Conservation (phyloP, 805 yeast genomes). For the Lachancea dasiensis region DNA sequence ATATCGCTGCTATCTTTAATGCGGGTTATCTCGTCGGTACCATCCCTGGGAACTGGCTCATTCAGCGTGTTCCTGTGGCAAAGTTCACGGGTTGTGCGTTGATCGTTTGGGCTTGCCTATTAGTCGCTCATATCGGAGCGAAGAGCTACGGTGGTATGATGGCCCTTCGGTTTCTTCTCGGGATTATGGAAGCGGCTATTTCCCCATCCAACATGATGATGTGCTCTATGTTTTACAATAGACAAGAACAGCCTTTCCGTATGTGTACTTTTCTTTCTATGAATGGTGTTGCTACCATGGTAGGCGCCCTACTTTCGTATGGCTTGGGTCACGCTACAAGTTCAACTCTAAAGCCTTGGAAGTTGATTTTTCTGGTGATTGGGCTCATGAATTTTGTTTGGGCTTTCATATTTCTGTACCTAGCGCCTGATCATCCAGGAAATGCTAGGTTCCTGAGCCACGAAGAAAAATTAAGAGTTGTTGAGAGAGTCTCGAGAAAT, state of each 20-base stretch:
- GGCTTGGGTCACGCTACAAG: slow-evolving; percentile 23
- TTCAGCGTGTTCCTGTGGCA: slow-evolving; percentile 24
- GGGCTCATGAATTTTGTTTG: slow-evolving; percentile 36
- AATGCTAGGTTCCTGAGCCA: slow-evolving; percentile 32
- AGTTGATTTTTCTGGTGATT: slow-evolving; percentile 18
- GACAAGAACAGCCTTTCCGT: slow-evolving; percentile 30
- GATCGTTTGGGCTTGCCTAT: slow-evolving; percentile 16
- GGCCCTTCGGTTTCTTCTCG: slow-evolving; percentile 22
- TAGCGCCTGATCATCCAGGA: slow-evolving; percentile 35
- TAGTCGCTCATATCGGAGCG: slow-evolving; percentile 18
- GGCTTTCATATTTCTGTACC: slow-evolving; percentile 28
- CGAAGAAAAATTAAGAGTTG: slow-evolving; percentile 27
- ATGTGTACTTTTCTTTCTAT: slow-evolving; percentile 34
- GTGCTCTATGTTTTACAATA: slow-evolving; percentile 32
- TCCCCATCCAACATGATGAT: slow-evolving; percentile 33
- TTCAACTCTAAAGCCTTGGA: slow-evolving; percentile 25
- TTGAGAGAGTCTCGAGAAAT: slow-evolving; percentile 23
- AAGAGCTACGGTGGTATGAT: slow-evolving; percentile 16
- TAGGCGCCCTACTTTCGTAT: slow-evolving; percentile 25
- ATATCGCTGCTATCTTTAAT: slow-evolving; percentile 38
- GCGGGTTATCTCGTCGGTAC: slow-evolving; percentile 36
- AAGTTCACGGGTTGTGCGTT: slow-evolving; percentile 20
- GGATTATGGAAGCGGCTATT: slow-evolving; percentile 27
- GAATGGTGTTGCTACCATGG: slow-evolving; percentile 29
- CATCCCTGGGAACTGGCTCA: slow-evolving; percentile 18